phyloP scores from a whole-genome alignment of 352 stramenopile genomes.

The Thalassiosira mediterranea region DNA sequence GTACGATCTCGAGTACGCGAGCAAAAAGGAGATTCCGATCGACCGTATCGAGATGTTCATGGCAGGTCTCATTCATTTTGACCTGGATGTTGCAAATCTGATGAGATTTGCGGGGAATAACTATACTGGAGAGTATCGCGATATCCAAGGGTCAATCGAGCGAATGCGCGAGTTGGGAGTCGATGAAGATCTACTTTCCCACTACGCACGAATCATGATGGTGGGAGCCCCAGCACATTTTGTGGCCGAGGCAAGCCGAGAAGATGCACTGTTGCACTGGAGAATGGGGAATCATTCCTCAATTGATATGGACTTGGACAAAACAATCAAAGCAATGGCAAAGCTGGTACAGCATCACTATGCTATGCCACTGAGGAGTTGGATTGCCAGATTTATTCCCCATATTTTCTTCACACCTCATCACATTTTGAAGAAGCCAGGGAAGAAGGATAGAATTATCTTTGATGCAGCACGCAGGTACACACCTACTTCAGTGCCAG shows the following conservation, averaged over 20 bases:
- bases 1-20: constrained; percentile 4
- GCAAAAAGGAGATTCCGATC: background rate
- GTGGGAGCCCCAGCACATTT: constrained; percentile 18
- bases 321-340: constrained; percentile 1
- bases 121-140: constrained; percentile 15
- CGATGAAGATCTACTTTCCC: constrained; percentile 10
- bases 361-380: constrained; percentile 19
- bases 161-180: background rate
- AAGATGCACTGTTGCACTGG: constrained; percentile 9
- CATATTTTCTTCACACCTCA: constrained; percentile 39
- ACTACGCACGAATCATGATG: constrained; percentile 10
- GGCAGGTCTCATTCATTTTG: constrained; percentile 19
- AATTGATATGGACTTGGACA: constrained; percentile 2
- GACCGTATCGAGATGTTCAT: constrained; percentile 4
- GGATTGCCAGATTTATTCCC: constrained; percentile 28
- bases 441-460: constrained; percentile 27
- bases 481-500: background rate
- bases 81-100: constrained; percentile 11
- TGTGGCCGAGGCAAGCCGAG: constrained; percentile 3
- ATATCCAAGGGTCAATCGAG: constrained; percentile 5
- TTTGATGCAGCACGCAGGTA: constrained; percentile 21
- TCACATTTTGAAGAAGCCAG: constrained; percentile 26
- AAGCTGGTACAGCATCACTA: constrained; percentile 28
- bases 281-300: constrained; percentile 9
- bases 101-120: constrained; percentile 23